Percentiles rank a stretch among this genome's conserved stretches.
Conservation (phyloP, 305 asterid species). For the Fraxinus baroniana region DNA sequence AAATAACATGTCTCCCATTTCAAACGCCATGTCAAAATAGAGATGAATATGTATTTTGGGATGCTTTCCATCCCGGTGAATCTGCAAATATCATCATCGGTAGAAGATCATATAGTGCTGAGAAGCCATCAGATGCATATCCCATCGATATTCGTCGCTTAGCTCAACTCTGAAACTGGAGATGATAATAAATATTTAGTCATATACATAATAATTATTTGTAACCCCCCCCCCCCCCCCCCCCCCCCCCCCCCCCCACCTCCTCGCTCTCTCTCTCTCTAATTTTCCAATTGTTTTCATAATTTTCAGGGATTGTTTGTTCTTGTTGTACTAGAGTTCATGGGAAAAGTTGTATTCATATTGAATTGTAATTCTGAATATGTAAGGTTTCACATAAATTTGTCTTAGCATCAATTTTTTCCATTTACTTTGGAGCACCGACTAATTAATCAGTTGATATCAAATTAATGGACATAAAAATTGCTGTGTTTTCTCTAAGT, state of each 20-base stretch:
- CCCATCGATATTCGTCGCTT: conserved; percentile 43
- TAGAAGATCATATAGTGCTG: conserved; percentile 46
- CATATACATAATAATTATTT: background rate
- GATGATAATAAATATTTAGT: background rate
- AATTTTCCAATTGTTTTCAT: background rate
- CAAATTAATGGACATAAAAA: background rate
- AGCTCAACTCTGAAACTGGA: conserved; percentile 28
- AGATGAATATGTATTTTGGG: conserved; percentile 44
- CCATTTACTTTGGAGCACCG: no score
- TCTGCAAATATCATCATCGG: conserved; percentile 45
- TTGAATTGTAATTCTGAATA: background rate
- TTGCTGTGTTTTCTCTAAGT: background rate
- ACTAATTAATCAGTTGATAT: no score
- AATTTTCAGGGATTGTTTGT: background rate
- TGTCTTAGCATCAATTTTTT: no score
- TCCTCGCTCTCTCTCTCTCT: background rate
- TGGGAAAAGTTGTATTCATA: background rate
- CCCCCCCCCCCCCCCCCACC: no score
- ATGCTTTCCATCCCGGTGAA: conserved; percentile 51
- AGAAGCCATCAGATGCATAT: conserved; percentile 38
- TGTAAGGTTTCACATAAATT: background rate
- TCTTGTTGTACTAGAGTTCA: background rate
- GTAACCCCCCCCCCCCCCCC: background rate
- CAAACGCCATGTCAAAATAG: conserved; percentile 43
- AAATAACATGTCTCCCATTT: conserved; percentile 45